These are phyloP conservation scores for Amanita pallidorosea DNA, from an alignment of 768 basidiomycete species.

Conservation along the genomic window DNA sequence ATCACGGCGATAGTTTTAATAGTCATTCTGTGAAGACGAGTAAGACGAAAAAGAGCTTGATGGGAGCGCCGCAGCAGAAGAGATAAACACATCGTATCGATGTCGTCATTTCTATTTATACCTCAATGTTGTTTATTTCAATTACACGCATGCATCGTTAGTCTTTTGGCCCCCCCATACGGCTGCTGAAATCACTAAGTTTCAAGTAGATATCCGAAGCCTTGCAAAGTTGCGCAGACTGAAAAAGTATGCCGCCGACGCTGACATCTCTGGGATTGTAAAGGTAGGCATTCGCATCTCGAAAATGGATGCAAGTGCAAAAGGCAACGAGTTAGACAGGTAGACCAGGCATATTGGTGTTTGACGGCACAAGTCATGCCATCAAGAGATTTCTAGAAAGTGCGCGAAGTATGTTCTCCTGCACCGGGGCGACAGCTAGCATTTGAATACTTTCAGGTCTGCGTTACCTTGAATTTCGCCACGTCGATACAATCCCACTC, in stretches of 20 bases:
- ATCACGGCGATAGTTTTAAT: conserved; percentile 47
- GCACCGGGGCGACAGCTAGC: not conserved
- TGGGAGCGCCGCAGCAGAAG: not conserved
- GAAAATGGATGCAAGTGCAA: not conserved
- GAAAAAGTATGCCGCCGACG: conserved; percentile 24
- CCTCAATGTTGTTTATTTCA: conserved; percentile 18
- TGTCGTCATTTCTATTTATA: not conserved
- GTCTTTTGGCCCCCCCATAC: conserved; percentile 5
- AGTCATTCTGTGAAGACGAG: conserved; percentile 25
- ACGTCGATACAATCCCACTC: conserved; percentile 24
- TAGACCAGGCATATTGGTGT: conserved; percentile 31
- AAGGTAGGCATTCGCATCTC: conserved; percentile 16
- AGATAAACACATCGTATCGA: conserved; percentile 5
- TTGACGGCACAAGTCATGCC: conserved; percentile 23
- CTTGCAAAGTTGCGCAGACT: conserved; percentile 30
- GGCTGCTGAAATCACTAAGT: not conserved
- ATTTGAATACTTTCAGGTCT: conserved; percentile 15
- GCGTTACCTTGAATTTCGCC: conserved; percentile 33
- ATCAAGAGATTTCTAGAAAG: conserved; percentile 27
- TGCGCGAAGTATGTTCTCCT: conserved; percentile 20
- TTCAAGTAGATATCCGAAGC: conserved; percentile 23
- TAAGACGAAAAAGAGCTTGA: conserved; percentile 1
- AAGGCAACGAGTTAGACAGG: conserved; percentile 19
- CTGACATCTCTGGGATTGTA: conserved; percentile 28
- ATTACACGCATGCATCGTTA: conserved; percentile 33